A percentile compares a stretch with the other conserved stretches of the same genome.
Conservation (phyloP, 176 grass and related monocot genomes). For the Calamus simplicifolius region DNA sequence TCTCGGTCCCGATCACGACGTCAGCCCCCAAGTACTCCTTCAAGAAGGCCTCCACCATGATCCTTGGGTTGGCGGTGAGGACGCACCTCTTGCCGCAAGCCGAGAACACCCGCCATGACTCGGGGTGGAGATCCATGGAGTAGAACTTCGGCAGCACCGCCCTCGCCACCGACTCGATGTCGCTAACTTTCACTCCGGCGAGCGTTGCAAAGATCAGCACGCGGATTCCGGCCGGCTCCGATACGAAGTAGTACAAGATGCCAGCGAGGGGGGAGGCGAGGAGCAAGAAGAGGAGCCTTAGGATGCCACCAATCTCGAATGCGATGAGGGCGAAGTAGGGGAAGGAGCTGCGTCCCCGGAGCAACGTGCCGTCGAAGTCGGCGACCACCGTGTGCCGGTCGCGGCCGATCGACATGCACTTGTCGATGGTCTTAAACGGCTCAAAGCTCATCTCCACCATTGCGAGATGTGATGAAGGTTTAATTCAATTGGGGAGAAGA, state of each 20-base stretch:
- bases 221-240: slow-evolving; percentile 58
- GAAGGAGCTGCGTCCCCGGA: slow-evolving; percentile 62
- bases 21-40: slow-evolving; percentile 59
- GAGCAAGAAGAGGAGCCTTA: slow-evolving; percentile 39
- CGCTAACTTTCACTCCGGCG: slow-evolving; percentile 28
- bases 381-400: slow-evolving; percentile 50
- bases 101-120: slow-evolving; percentile 71
- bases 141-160: slow-evolving; percentile 87
- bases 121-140: slow-evolving; percentile 57
- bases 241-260: slow-evolving; percentile 58
- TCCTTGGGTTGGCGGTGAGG: slow-evolving; percentile 67
- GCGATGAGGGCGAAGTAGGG: slow-evolving; percentile 77
- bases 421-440: slow-evolving; percentile 41
- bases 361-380: slow-evolving; percentile 59
- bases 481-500: too few species aligned
- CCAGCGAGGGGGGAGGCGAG: slow-evolving; percentile 40
- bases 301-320: slow-evolving; percentile 53
- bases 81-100: slow-evolving; percentile 55
- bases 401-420: slow-evolving; percentile 49
- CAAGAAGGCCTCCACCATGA: slow-evolving; percentile 78
- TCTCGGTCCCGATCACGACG: slow-evolving; percentile 50
- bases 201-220: slow-evolving; percentile 64
- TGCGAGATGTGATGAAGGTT: too few species aligned
- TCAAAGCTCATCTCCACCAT: not conserved
- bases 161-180: slow-evolving; percentile 56